Evolutionary conservation across 225 moss, liverwort and hornwort species (phyloP), one percentile per base, ranked within the genome.

Genomic region (Marchantia polymorpha): DNA sequence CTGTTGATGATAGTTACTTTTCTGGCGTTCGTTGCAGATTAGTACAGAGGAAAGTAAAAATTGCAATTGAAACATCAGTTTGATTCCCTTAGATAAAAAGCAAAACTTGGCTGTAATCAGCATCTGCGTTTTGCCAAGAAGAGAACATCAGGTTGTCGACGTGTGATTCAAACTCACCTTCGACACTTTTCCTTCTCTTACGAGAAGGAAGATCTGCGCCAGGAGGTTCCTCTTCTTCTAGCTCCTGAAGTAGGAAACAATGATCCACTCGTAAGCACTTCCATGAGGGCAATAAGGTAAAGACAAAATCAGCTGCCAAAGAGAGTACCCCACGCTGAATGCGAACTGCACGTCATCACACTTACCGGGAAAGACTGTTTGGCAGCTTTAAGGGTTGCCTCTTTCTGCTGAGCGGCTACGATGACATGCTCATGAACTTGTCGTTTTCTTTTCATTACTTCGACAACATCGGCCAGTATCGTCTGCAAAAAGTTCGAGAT

Each of bases 361-460:
- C 77, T 70, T 66, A 81, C 80, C 29, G 78, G 72, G 52, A 83
- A 78, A 14, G 83, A 48, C 66, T 87, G 85, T 78, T 90, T 92
- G 58, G 91, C 88, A 12, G 94, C 91, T 87, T 91, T 97, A 14
- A 90, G 81, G 77, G 88, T 90, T 73, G 90, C 91, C 69, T 92
- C 90, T 79, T 94, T 92, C 80, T 94, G 91, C 13, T 84, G 84
- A 16, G 91, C 89, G 53, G 97, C 93, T 78, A 84, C 78, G 49
- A 97, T 97, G 16, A 97, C 86, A 72, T 93, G 97, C 78, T 93
- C 97, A 80, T 97, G 94, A 12, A 94, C 90, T 78, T 90, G 89
- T 54, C 97, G 88, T 69, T 97, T 97, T 2, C 93, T 92, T 85
- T 97, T 97, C 97, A 97, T 97, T 17, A 97, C 89, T 67, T 97